phyloP scores from a whole-genome alignment of 768 basidiomycete genomes.

The Lyophyllum semitale region DNA sequence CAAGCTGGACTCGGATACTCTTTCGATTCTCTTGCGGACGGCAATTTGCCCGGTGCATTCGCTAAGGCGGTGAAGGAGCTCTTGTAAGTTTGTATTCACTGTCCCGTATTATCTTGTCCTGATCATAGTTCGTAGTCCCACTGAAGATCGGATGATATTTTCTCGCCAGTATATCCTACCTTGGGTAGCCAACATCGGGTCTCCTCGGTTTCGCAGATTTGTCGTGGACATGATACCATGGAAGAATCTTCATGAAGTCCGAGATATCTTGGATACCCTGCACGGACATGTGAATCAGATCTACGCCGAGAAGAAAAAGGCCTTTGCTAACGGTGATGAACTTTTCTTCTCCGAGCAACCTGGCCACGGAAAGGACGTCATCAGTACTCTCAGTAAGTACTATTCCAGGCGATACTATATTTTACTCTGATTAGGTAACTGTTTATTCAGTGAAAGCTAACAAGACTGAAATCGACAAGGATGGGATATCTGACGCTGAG shows the following conservation, averaged over 20 bases:
- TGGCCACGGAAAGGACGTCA: too few species aligned
- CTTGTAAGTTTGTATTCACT: background rate
- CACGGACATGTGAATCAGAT: constrained; percentile 23
- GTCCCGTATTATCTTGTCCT: too few species aligned
- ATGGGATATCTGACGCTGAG: too few species aligned
- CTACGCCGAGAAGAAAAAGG: too few species aligned
- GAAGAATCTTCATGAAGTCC: constrained; percentile 23
- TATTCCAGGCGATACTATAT: too few species aligned
- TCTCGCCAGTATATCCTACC: constrained; percentile 19
- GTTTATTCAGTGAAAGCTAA: too few species aligned
- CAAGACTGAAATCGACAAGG: too few species aligned
- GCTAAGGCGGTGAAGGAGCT: constrained; percentile 6
- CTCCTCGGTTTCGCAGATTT: constrained; percentile 25
- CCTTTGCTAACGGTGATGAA: too few species aligned
- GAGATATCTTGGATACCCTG: constrained; percentile 28
- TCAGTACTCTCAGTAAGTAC: too few species aligned
- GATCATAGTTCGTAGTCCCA: too few species aligned
- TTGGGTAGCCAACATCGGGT: constrained; percentile 20
- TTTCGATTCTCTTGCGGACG: constrained; percentile 15
- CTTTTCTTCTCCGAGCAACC: too few species aligned
- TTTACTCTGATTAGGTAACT: too few species aligned
- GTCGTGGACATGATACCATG: constrained; percentile 24
- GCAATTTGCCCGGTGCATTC: constrained; percentile 2
- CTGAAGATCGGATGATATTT: background rate
- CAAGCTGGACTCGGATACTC: constrained; percentile 18